Conservation (phyloP, 164 flowering plant genomes). For the Chimonanthus salicifolius region DNA sequence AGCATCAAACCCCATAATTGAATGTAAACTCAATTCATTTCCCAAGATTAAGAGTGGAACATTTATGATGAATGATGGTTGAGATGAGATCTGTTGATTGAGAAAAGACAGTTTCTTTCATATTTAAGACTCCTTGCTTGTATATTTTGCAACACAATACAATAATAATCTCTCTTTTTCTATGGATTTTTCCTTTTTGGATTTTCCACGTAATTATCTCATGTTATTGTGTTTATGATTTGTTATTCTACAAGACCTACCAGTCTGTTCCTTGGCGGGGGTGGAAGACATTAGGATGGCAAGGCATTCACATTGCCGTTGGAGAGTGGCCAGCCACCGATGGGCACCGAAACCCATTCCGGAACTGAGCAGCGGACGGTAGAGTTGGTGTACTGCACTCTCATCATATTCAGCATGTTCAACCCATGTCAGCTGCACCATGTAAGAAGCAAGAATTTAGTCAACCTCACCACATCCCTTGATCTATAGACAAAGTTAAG, state of each 20-base stretch:
- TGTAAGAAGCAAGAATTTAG: background rate
- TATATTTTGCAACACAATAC: background rate
- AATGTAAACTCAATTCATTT: background rate
- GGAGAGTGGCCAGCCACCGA: slow-evolving; percentile 88
- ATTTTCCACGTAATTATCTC: background rate
- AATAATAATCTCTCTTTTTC: background rate
- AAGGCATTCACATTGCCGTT: slow-evolving; percentile 87
- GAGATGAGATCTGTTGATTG: background rate
- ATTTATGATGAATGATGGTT: background rate
- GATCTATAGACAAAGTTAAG: too few species aligned
- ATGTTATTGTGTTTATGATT: background rate
- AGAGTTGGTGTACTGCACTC: slow-evolving; percentile 62
- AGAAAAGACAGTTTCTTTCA: too few species aligned
- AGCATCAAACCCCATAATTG: too few species aligned
- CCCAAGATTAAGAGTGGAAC: background rate
- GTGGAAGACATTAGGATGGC: slow-evolving; percentile 86
- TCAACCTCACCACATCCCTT: too few species aligned
- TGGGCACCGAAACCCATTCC: slow-evolving; percentile 96
- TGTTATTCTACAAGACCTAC: slow-evolving; percentile 19
- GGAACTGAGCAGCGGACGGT: slow-evolving; percentile 60
- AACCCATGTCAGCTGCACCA: slow-evolving; percentile 84
- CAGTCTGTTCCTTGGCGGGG: slow-evolving; percentile 53
- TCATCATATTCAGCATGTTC: slow-evolving; percentile 94
- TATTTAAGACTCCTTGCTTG: too few species aligned
- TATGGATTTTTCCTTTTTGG: background rate